These are phyloP conservation scores for Fusarium tjaetaba DNA, from an alignment of 2,329 filamentous ascomycete species.

Conservation along the genomic window DNA sequence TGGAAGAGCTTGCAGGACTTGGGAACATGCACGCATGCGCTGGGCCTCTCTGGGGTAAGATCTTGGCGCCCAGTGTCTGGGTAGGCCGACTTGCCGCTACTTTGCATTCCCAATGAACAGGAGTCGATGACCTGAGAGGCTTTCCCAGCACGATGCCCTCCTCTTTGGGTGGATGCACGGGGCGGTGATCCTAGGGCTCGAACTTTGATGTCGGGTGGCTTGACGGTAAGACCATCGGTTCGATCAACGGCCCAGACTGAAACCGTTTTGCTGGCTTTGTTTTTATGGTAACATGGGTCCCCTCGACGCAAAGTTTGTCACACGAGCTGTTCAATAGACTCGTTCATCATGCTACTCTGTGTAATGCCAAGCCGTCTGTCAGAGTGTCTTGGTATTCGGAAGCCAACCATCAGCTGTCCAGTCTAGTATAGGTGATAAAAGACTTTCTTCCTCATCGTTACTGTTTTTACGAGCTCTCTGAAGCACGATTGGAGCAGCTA, in stretches of 20 bases:
- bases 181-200: not conserved
- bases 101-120: not conserved
- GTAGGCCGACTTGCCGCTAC: not conserved
- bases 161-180: not conserved
- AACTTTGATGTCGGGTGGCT: not conserved
- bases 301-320: too few relatives aligned
- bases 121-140: not conserved
- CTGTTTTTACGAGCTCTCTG: not conserved
- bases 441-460: accelerated
- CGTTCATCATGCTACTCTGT: too few relatives aligned
- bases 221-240: not conserved
- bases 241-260: too few relatives aligned
- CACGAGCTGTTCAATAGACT: not conserved
- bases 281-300: too few relatives aligned
- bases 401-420: accelerated
- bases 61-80: not conserved
- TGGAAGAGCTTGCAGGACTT: not conserved
- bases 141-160: not conserved
- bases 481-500: too few relatives aligned
- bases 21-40: not conserved
- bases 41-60: not conserved
- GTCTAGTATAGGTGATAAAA: not conserved
- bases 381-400: not conserved
- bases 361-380: not conserved
- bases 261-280: not conserved